Evolutionary conservation across 2,329 filamentous ascomycete species (phyloP), one percentile per base, ranked within the genome.

Genomic region (Pseudocercospora musae): DNA sequence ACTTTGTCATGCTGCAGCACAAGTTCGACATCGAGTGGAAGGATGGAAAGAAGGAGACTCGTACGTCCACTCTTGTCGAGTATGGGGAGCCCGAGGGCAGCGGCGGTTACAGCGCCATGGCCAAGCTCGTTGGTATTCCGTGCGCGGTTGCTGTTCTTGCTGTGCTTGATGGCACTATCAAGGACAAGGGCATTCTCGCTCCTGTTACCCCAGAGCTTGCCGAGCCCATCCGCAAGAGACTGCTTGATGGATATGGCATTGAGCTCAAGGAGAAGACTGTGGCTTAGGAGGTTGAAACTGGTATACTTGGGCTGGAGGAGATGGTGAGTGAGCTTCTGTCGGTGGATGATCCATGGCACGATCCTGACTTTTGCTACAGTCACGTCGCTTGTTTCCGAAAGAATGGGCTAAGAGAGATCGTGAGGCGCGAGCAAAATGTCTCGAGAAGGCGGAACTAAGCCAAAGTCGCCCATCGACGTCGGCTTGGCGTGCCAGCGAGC

Each of bases 11-110:
- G 79, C 84, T 92, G 31, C 89, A 92, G 80, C 89, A 91, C 81
- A 89, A 87, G 80, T 96, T 96, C 76, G 87, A 88, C 75, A 91
- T 96, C 69, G 90, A 95, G 82, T 82, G 89, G 78, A 87, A 88
- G 78, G 89, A 95, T 75, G 92, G 92, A 72, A 85, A 80, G 74
- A 85, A 84, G 76, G 87, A 96, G 81, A 92, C 87, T 49, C 83
- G 88, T 66, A 93, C 90, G 23, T 91, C 88, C 46, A 96, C 92
- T 0, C 85, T 97, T 15, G 84, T 82, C 73, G 91, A 96, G 75
- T 94, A 96, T 77, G 92, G 92, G 75, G 87, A 87, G 72, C 88
- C 89, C 62, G 84, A 86, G 69, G 90, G 89, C 58, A 72, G 70
- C 59, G 74, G 71, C 21, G 73, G 73, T 10, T 96, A 94, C 81